Conservation (phyloP, 1,284 basidiomycete species). For the Ceratobasidium sp. region DNA sequence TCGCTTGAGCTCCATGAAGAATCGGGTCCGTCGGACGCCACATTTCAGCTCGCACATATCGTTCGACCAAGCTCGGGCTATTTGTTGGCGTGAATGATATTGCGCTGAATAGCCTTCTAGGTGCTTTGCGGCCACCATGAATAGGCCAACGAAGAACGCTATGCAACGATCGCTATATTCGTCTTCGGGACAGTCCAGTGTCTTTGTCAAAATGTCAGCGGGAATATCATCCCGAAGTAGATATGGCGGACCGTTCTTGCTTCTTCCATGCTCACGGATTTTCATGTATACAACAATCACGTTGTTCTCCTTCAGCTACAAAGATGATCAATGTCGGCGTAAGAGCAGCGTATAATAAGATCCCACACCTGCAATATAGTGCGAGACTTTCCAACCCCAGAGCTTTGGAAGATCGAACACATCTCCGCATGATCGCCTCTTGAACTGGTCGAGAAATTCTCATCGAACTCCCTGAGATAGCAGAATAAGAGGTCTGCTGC, state of each 20-base stretch:
- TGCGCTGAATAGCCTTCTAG: neutral
- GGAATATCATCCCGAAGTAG: neutral
- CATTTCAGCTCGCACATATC: neutral
- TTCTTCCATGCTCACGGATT: neutral
- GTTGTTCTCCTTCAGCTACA: conserved; percentile 2
- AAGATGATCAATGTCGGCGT: neutral
- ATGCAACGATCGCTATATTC: neutral
- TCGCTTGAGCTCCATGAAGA: neutral
- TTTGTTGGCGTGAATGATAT: neutral
- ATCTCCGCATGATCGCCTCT: neutral
- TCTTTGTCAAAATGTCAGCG: neutral
- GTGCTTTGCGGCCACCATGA: neutral
- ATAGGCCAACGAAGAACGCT: neutral
- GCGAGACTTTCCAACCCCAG: neutral
- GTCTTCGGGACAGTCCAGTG: neutral
- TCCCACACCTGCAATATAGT: neutral
- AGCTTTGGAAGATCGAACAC: neutral
- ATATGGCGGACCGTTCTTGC: neutral
- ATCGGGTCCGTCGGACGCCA: neutral
- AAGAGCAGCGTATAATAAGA: neutral
- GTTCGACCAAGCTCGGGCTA: neutral
- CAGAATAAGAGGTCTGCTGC: neutral
- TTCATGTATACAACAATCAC: conserved; percentile 16
- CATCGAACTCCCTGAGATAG: neutral
- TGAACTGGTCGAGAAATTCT: neutral